Conservation (phyloP, 1,284 basidiomycete species). For the Rhodotorula sp. region DNA sequence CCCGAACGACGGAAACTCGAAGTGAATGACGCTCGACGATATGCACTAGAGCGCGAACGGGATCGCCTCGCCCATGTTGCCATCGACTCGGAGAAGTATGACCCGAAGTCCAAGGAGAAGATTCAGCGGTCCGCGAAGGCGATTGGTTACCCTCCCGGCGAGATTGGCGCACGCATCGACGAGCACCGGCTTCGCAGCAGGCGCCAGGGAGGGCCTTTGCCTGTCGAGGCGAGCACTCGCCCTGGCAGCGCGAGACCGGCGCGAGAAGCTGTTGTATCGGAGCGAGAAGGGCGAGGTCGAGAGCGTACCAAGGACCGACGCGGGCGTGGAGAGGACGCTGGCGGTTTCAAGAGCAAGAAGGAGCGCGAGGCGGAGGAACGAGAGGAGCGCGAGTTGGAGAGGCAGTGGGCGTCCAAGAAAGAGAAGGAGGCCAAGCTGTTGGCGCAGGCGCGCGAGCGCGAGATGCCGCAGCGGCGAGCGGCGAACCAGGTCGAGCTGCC, state of each 20-base stretch:
- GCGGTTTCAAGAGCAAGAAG: slow-evolving; percentile 18
- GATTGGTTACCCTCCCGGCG: slow-evolving; percentile 1
- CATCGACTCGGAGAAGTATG: slow-evolving; percentile 6
- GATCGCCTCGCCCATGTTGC: slow-evolving; percentile 18
- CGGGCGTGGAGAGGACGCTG: slow-evolving; percentile 8
- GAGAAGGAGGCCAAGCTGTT: slow-evolving; percentile 12
- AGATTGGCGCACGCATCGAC: slow-evolving; percentile 6
- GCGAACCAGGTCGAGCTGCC: slow-evolving; percentile 39
- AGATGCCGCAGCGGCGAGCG: too few species aligned
- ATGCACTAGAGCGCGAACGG: slow-evolving; percentile 28
- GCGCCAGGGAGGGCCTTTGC: not conserved
- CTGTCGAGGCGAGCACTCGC: too few species aligned
- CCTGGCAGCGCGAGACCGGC: too few species aligned
- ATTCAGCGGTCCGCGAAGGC: not conserved
- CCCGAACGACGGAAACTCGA: not conserved
- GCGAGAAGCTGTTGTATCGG: too few species aligned
- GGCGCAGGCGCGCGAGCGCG: slow-evolving; percentile 4
- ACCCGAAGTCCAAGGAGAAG: not conserved
- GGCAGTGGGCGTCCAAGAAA: slow-evolving; percentile 1
- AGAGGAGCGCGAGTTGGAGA: not conserved
- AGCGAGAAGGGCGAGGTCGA: too few species aligned
- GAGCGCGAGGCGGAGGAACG: slow-evolving; percentile 1
- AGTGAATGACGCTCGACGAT: not conserved
- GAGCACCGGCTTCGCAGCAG: slow-evolving; percentile 9
- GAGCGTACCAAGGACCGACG: not conserved